Conservation (phyloP, 1,284 basidiomycete genomes). For the Cutaneotrichosporon arboriforme region DNA sequence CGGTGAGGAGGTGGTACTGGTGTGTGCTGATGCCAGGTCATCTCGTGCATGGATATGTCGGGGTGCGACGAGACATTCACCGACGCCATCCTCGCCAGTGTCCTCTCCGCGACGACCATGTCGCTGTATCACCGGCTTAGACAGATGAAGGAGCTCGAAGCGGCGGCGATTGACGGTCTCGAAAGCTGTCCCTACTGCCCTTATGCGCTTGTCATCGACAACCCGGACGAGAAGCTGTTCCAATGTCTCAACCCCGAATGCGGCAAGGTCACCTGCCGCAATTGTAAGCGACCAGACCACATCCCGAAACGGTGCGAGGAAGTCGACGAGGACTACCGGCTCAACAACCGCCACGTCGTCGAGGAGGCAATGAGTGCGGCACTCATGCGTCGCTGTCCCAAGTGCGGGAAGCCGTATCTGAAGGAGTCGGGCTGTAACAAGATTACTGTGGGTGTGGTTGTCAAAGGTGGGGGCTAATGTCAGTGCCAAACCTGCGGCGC, state of each 20-base stretch:
- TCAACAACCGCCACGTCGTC: conserved; percentile 67
- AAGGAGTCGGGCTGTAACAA: conserved; percentile 51
- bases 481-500: conserved; percentile 61
- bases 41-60: conserved; percentile 74
- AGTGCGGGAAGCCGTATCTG: conserved; percentile 41
- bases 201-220: conserved; percentile 70
- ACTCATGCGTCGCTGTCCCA: conserved; percentile 73
- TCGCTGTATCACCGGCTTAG: conserved; percentile 65
- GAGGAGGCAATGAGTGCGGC: conserved; percentile 87
- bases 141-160: conserved; percentile 69
- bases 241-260: conserved; percentile 69
- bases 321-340: conserved; percentile 61
- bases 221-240: conserved; percentile 69
- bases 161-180: conserved; percentile 57
- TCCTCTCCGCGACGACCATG: conserved; percentile 54
- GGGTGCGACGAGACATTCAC: conserved; percentile 66
- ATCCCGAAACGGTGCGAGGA: conserved; percentile 78
- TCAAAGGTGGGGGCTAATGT: neutral
- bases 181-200: conserved; percentile 85
- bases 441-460: conserved; percentile 58
- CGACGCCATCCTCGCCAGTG: conserved; percentile 60
- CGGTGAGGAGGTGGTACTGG: conserved; percentile 21
- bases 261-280: conserved; percentile 65
- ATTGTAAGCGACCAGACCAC: conserved; percentile 72
- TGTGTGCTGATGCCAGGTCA: conserved; percentile 45